Evolutionary conservation across 2,329 filamentous ascomycete species (phyloP).

Genomic region (Ceratocystis destructans): DNA sequence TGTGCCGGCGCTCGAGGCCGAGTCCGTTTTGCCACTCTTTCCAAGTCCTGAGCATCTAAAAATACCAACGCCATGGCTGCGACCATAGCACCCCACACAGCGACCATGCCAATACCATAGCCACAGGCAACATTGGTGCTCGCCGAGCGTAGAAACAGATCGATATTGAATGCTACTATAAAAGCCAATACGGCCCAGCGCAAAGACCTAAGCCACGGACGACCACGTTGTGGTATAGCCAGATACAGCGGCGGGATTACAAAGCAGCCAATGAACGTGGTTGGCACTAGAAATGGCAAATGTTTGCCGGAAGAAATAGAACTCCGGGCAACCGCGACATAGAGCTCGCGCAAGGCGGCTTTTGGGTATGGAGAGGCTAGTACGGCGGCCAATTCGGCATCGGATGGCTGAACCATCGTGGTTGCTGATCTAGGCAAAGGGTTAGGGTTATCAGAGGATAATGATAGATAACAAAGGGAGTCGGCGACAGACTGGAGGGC

Average conservation of each 20-base stretch:
- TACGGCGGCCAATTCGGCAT: conserved; percentile 10
- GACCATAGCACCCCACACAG: conserved; percentile 38
- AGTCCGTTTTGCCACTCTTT: conserved; percentile 32
- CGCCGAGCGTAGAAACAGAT: conserved; percentile 30
- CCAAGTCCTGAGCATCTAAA: conserved; percentile 42
- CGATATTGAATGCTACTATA: conserved; percentile 33
- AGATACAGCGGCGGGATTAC: conserved; percentile 42
- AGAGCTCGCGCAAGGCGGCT: conserved; percentile 22
- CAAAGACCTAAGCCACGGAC: conserved; percentile 29
- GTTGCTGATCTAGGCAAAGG: not conserved
- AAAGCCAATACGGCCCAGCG: conserved; percentile 36
- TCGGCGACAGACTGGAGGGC: not conserved
- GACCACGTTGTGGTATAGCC: conserved; percentile 41
- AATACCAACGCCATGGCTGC: conserved; percentile 38
- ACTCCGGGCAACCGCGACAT: conserved; percentile 28
- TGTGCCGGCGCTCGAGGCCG: not conserved
- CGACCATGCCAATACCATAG: conserved; percentile 38
- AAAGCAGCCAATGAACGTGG: conserved; percentile 34
- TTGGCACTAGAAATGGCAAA: conserved; percentile 40
- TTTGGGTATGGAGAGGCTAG: conserved; percentile 15
- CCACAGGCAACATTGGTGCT: conserved; percentile 39
- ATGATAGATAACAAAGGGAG: not conserved
- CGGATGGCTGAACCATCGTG: conserved; percentile 5
- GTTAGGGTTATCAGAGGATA: not conserved
- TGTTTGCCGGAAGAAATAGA: conserved; percentile 29